Evolutionary conservation across 2,329 filamentous ascomycete genomes (phyloP).

Genomic region (Aspergillus fischeri): DNA sequence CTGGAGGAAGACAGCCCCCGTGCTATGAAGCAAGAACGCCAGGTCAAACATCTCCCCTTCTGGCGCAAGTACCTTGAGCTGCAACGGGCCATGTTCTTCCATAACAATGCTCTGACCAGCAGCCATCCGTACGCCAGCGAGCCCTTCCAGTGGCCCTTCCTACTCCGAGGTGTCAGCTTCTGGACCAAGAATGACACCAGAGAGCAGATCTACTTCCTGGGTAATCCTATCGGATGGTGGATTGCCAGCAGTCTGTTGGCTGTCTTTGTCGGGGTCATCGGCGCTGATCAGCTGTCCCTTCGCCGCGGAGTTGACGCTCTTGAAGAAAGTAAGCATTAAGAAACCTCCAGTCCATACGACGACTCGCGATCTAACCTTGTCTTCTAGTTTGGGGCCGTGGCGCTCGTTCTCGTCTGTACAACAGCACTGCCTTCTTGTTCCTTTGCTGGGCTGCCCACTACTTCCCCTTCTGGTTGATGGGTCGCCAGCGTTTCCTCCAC

Average conservation of each 20-base stretch:
- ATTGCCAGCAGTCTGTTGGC: conserved; percentile 86
- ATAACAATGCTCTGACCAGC: conserved; percentile 97
- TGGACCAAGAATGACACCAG: conserved; percentile 96
- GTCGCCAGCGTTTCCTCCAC: conserved; percentile 94
- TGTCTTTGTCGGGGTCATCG: conserved; percentile 86
- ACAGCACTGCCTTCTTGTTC: conserved; percentile 99
- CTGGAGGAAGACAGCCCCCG: conserved; percentile 68
- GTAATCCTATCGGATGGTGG: conserved; percentile 98
- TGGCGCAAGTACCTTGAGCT: conserved; percentile 93
- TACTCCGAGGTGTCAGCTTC: conserved; percentile 95
- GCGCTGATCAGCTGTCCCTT: conserved; percentile 88
- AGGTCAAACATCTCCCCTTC: conserved; percentile 83
- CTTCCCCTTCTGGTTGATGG: conserved; percentile 97
- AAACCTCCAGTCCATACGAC: not conserved
- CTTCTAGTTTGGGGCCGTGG: conserved; percentile 52
- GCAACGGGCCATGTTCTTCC: conserved; percentile 97
- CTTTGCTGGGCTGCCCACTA: conserved; percentile 97
- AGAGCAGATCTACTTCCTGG: conserved; percentile 97
- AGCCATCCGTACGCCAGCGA: conserved; percentile 94
- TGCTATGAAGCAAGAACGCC: conserved; percentile 67
- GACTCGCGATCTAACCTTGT: not conserved
- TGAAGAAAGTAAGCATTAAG: conserved; percentile 72
- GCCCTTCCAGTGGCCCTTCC: conserved; percentile 96
- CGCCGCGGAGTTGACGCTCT: conserved; percentile 90
- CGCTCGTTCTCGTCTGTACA: conserved; percentile 90